Evolutionary conservation across 1,284 basidiomycete genomes (phyloP), one percentile per base, ranked within the genome.

Genomic region (Kwoniella shivajii): DNA sequence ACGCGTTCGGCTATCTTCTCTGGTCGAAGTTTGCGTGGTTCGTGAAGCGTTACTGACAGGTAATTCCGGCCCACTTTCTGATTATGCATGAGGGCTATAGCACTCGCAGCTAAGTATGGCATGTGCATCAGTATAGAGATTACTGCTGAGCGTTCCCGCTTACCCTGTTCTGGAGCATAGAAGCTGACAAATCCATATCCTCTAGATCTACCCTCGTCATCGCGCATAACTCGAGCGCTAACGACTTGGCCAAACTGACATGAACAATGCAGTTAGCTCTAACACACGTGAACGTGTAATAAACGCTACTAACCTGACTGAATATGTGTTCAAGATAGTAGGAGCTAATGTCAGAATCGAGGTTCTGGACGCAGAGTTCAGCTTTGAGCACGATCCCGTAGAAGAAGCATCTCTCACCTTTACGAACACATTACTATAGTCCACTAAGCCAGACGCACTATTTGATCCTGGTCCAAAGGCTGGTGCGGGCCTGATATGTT

Each of bases 131-230:
- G 33, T 42, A 10, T 18, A 18, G 20, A 34, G 16, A 31, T n/a
- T 2, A 29, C 16, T 41, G 36, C 16, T 10, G 18, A 36, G 14
- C 22, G 14, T 22, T 22, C 42, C 7, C 14, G 42, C 78, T 52
- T 66, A 90, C 90, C 90, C 83, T 92, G 88, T 63, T 88, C 86
- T 13, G 91, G 88, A 13, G 84, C 84, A 69, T 90, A 86, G 78
- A 81, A 97, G 26, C 89, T 91, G 56, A 97, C 94, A 71, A 97
- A 98, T n/a, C 93, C 93, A 71, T 95, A 97, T 5, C 92, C 92
- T 56, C 90, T 87, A 74, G 88, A 90, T 52, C 88, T 85, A 22
- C 89, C 88, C 48, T 71, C 80, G 65, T 92, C 88, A 69, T 92
- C 92, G 24, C 90, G 85, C 93, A 96, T 96, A 47, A 97, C 90